Evolutionary conservation across 2,329 filamentous ascomycete species (phyloP), one percentile per base, ranked within the genome.

Genomic region (Neospermospora avenae): DNA sequence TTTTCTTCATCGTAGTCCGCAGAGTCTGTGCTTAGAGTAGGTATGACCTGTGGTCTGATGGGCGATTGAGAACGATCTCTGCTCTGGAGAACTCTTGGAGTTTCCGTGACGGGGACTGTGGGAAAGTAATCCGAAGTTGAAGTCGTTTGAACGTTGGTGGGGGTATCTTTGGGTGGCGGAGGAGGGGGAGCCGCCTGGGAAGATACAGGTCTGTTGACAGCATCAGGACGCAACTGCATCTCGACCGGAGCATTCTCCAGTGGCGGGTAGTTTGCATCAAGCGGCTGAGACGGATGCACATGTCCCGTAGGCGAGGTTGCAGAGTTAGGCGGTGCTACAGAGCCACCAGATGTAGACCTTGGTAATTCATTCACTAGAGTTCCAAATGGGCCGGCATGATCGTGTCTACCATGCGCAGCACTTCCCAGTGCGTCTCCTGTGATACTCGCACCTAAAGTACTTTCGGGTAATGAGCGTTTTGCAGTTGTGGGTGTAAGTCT

Each of bases 1-100:
- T 83, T 91, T 68, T 91, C 88, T 65, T 87, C 84, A 60, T 71
- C 67, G 44, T 69, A 45, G 20, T 62, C 46, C 24, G 31, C 25
- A 37, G 58, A 55, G 24, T 72, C 67, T 16, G 60, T 68, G 35
- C 63, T 68, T 18, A 68, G 28, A 2, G 59, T 61, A 25, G 68
- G 65, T 14, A 65, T 18, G 11, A 63, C 39, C 22, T 67, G 55
- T 31, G 65, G 61, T 55, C 44, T 49, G 10, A 18, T 20, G 24
- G 61, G 52, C 18, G 64, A 57, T 13, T 60, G 34, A 16, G 58
- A 49, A 22, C 22, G 28, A 35, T 66, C 60, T 31, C 60, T 55
- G 2, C 39, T 20, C 24, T 48, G 49, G 4, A 48, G 42, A 18
- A 57, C 52, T 48, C 61, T 49, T 1, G 55, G 3, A 11, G 24